Percentiles rank a stretch among this genome's conserved stretches.
Evolutionary conservation across 108 stramenopile genomes (phyloP).

Genomic region (Thalassiosira profunda): DNA sequence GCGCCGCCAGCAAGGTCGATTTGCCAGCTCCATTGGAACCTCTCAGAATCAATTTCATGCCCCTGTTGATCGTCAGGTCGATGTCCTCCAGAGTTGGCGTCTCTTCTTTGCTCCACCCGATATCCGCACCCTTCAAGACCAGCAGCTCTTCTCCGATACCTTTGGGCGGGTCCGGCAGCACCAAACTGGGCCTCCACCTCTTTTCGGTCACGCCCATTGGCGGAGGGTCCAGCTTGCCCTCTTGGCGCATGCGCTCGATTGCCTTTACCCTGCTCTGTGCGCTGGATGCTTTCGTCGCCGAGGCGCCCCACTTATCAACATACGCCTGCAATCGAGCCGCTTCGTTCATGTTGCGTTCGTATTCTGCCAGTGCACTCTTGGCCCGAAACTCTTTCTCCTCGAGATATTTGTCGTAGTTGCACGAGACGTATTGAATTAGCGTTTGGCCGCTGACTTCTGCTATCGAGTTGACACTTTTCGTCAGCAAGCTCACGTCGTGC

Average conservation of each 20-base stretch:
- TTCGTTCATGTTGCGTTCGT: slow-evolving; percentile 86
- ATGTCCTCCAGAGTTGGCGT: slow-evolving; percentile 31
- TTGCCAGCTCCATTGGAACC: slow-evolving; percentile 95
- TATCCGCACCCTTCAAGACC: slow-evolving; percentile 60
- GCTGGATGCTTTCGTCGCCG: slow-evolving; percentile 87
- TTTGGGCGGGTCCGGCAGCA: slow-evolving; percentile 64
- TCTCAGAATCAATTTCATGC: slow-evolving; percentile 63
- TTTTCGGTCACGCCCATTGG: slow-evolving; percentile 54
- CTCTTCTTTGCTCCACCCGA: slow-evolving; percentile 65
- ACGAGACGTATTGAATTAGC: slow-evolving; percentile 65
- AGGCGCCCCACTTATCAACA: slow-evolving; percentile 88
- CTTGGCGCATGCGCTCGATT: slow-evolving; percentile 86
- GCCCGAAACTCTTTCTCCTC: slow-evolving; percentile 80
- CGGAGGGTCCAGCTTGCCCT: slow-evolving; percentile 74
- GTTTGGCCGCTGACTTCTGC: slow-evolving; percentile 81
- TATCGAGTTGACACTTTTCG: slow-evolving; percentile 80
- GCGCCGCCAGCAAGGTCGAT: slow-evolving; percentile 83
- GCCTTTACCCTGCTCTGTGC: slow-evolving; percentile 92
- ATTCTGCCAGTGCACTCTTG: slow-evolving; percentile 76
- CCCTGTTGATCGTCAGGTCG: slow-evolving; percentile 51
- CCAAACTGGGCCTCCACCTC: slow-evolving; percentile 40
- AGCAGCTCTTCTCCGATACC: slow-evolving; percentile 71
- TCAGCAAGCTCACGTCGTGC: slow-evolving; percentile 85
- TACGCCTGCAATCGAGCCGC: slow-evolving; percentile 88
- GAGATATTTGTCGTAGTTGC: slow-evolving; percentile 79